Percentiles rank a stretch among this genome's conserved stretches.
Evolutionary conservation across 1,284 basidiomycete species (phyloP).

Genomic region (Cutaneotrichosporon curvatum): DNA sequence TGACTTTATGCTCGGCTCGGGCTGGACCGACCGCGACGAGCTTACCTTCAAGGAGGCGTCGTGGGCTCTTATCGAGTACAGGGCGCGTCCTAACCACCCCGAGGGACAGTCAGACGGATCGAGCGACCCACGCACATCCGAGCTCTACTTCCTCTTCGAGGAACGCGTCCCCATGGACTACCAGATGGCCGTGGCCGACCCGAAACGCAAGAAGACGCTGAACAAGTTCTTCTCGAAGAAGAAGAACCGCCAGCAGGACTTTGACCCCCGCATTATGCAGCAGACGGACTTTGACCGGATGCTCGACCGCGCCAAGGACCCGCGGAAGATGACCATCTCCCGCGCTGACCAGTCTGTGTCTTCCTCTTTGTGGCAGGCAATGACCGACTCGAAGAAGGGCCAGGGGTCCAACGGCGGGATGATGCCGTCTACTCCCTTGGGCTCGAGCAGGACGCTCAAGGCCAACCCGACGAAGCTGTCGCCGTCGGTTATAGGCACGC

Average conservation of each 20-base stretch:
- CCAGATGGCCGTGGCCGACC: conserved; percentile 60
- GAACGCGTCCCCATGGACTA: conserved; percentile 82
- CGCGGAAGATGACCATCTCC: conserved; percentile 25
- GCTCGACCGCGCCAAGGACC: conserved; percentile 41
- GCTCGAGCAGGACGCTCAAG: conserved; percentile 1
- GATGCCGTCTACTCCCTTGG: too few species aligned
- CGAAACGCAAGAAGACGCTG: conserved; percentile 42
- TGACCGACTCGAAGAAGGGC: conserved; percentile 7
- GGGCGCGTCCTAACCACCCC: conserved; percentile 48
- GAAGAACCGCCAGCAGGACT: conserved; percentile 52
- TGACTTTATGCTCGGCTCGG: conserved; percentile 71
- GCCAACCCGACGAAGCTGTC: conserved; percentile 2
- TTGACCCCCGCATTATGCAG: conserved; percentile 51
- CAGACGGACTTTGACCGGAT: conserved; percentile 66
- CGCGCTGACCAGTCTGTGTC: conserved; percentile 16
- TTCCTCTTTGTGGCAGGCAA: conserved; percentile 26
- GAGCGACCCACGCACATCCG: conserved; percentile 52
- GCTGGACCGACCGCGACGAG: conserved; percentile 68
- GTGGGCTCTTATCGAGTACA: conserved; percentile 88
- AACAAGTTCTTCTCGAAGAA: conserved; percentile 43
- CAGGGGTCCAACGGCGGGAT: too few species aligned
- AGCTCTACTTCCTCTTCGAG: conserved; percentile 69
- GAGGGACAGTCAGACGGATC: conserved; percentile 12
- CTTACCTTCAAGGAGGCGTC: conserved; percentile 73
- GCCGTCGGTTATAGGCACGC: conserved; percentile 49